Base-by-base conservation (phyloP, 306 rosid genomes). In the Begonia loranthoides region DNA sequence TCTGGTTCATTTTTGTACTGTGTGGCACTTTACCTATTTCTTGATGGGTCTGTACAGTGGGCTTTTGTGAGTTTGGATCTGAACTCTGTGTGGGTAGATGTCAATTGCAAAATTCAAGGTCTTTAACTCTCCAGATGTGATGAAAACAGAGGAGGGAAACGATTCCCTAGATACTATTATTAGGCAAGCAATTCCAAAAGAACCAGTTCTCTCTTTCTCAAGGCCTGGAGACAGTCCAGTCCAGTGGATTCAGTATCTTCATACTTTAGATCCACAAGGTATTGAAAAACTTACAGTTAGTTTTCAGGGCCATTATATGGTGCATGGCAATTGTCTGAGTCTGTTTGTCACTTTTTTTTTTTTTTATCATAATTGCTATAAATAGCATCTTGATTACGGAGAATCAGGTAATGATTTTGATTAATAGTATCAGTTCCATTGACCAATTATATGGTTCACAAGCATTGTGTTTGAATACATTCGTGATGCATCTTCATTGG, bases 241-340 rank as follows among this genome's bases (percentile, higher is more conserved):
- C 17, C 87, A 80, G 53, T 84, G 74, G 92, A 63, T 84, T 62
- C 95, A 75, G 44, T 66, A 84, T 45, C 80, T 88, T 58, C 77
- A 81, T 61, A 82, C 86, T 54, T 72, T 88, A 49, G 89, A 84
- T 72, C 82, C 72, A 57, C 97, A 75, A 75, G 97, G 95, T 79
- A 78, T 43, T 54, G 44, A 52, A 62, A 59, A 56, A 49, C 41
- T 55, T 13, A 53, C 13, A 41, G 10, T 47, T 63, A 13, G 22
- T 49, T 3, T 10, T 2, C 6, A 28, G 36, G 9, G 9, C 36
- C 36, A 28, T 28, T 28, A 28, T 28, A 28, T 28, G 36, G 36
- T 28, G 36, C 36, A 5, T 5, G 36, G 7, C 9, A 28, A 28
- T 4, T 28, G 36, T 28, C 36, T 3, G 36, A 28, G 36, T 28